phyloP scores from a whole-genome alignment of 768 basidiomycete genomes.

The Rhizopogon sp. region DNA sequence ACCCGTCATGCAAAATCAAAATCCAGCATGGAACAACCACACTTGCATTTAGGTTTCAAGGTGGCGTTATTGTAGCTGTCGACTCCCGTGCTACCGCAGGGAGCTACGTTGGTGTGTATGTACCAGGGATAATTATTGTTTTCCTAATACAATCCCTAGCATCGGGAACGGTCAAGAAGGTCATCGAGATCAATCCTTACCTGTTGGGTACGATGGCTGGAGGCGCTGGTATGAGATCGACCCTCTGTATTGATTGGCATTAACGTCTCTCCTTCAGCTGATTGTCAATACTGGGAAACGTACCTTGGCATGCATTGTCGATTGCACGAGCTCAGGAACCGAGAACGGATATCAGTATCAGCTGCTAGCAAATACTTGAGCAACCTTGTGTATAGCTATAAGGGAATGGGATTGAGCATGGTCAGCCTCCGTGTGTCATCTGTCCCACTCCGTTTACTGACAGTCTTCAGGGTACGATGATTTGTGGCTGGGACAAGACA shows the following conservation, averaged over 20 bases:
- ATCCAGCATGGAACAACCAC: slow-evolving; percentile 99
- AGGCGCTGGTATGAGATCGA: slow-evolving; percentile 71
- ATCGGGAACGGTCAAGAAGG: slow-evolving; percentile 97
- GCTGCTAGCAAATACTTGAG: slow-evolving; percentile 97
- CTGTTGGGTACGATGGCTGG: slow-evolving; percentile 99
- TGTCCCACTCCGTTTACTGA: slow-evolving; percentile 1
- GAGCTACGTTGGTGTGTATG: slow-evolving; percentile 82
- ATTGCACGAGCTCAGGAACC: slow-evolving; percentile 92
- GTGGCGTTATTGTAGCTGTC: slow-evolving; percentile 99
- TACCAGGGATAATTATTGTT: background rate
- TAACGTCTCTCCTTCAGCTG: slow-evolving; percentile 45
- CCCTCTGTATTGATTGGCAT: slow-evolving; percentile 2
- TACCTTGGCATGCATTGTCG: slow-evolving; percentile 98
- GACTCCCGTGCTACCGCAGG: slow-evolving; percentile 97
- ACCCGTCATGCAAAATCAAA: slow-evolving; percentile 94
- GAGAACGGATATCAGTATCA: slow-evolving; percentile 97
- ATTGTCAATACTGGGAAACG: slow-evolving; percentile 98
- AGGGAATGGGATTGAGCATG: slow-evolving; percentile 99
- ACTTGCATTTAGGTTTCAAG: slow-evolving; percentile 92
- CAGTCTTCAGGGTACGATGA: slow-evolving; percentile 85
- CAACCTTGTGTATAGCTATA: slow-evolving; percentile 97
- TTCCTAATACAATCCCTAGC: slow-evolving; percentile 40
- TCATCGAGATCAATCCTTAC: slow-evolving; percentile 99
- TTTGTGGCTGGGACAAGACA: slow-evolving; percentile 99
- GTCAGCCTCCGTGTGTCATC: slow-evolving; percentile 34